phyloP scores from a whole-genome alignment of 2,329 filamentous ascomycete genomes.

The Setomelanomma holmii region DNA sequence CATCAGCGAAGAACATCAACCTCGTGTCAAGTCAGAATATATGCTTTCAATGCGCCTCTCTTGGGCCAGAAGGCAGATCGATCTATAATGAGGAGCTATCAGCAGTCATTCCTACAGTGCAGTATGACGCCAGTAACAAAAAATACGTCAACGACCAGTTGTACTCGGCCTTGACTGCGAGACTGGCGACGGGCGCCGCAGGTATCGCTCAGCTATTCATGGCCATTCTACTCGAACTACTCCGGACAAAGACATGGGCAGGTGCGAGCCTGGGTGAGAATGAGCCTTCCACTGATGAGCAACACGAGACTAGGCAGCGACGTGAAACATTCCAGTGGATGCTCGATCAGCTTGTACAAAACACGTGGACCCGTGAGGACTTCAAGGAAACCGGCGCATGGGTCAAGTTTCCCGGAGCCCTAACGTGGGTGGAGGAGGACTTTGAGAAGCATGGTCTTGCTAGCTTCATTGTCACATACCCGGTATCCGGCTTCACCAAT shows the following conservation, averaged over 20 bases:
- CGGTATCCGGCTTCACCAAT: slow-evolving; percentile 33
- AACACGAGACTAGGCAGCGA: slow-evolving; percentile 23
- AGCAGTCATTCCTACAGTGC: slow-evolving; percentile 36
- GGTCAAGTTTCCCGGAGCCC: slow-evolving; percentile 35
- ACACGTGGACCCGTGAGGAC: slow-evolving; percentile 37
- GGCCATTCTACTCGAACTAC: slow-evolving; percentile 34
- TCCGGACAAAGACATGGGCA: slow-evolving; percentile 39
- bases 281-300: slow-evolving; percentile 12
- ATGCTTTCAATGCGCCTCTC: slow-evolving; percentile 45
- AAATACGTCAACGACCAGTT: slow-evolving; percentile 45
- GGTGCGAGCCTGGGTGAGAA: slow-evolving; percentile 18
- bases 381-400: slow-evolving; percentile 40
- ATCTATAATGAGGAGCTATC: slow-evolving; percentile 40
- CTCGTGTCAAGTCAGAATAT: slow-evolving; percentile 42
- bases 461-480: slow-evolving; percentile 42
- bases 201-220: slow-evolving; percentile 42
- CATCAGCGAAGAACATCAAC: slow-evolving; percentile 29
- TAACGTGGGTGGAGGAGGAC: slow-evolving; percentile 36
- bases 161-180: slow-evolving; percentile 39
- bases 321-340: slow-evolving; percentile 38
- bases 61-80: slow-evolving; percentile 26
- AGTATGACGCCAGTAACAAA: slow-evolving; percentile 39
- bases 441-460: slow-evolving; percentile 34
- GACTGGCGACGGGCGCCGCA: slow-evolving; percentile 37
- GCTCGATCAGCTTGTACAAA: slow-evolving; percentile 33